Evolutionary conservation across 1,139 yeast species (phyloP).

Genomic region (Hanseniaspora gamundiae): DNA sequence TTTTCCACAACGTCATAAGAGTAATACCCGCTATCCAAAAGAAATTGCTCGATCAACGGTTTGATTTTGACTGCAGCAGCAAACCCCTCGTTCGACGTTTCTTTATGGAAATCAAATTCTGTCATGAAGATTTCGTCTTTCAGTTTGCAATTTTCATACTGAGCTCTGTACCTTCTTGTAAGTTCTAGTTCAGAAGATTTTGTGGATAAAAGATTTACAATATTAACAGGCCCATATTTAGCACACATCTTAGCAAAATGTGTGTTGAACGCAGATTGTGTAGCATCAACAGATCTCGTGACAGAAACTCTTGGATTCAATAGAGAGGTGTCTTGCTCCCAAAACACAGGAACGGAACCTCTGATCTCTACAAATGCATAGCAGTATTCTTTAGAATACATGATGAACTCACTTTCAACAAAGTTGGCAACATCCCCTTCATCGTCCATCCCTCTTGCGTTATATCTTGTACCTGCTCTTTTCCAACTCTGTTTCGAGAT

Average conservation of each 20-base stretch:
- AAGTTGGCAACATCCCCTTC: conserved; percentile 92
- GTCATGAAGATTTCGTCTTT: conserved; percentile 47
- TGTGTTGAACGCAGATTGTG: conserved; percentile 77
- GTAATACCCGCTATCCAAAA: conserved; percentile 72
- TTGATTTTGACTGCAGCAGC: conserved; percentile 67
- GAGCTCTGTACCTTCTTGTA: conserved; percentile 52
- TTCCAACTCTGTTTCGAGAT: conserved; percentile 91
- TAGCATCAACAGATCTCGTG: conserved; percentile 81
- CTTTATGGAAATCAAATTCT: conserved; percentile 88
- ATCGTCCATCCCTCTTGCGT: conserved; percentile 92
- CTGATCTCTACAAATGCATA: conserved; percentile 79
- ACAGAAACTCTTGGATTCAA: conserved; percentile 78
- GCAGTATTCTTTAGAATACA: conserved; percentile 43
- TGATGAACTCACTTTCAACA: conserved; percentile 84
- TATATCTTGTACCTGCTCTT: conserved; percentile 90
- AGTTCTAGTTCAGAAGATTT: conserved; percentile 69
- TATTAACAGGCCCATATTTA: conserved; percentile 77
- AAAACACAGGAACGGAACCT: conserved; percentile 91
- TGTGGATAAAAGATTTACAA: conserved; percentile 70
- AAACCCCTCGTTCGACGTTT: conserved; percentile 81
- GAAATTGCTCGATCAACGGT: conserved; percentile 48
- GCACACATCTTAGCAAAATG: conserved; percentile 64
- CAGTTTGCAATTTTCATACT: conserved; percentile 29
- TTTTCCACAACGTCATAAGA: conserved; percentile 43
- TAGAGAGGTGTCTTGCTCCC: conserved; percentile 91